Conservation (phyloP, 345 rosid species). For the Dipteronia sinensis region DNA sequence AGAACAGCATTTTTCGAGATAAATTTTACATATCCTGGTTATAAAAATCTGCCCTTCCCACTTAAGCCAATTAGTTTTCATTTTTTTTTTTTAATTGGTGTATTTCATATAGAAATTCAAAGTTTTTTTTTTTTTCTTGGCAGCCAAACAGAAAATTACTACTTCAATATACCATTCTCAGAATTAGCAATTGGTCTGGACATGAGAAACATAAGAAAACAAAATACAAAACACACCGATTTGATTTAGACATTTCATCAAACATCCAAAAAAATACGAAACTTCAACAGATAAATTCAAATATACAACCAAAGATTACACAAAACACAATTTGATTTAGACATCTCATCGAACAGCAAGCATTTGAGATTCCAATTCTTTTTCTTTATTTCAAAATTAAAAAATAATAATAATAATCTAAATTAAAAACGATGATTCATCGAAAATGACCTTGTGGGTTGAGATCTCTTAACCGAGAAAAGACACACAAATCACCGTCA, state of each 20-base stretch:
- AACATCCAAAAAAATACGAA: slow-evolving; percentile 25
- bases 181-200: slow-evolving; percentile 12
- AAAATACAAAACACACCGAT: slow-evolving; percentile 1
- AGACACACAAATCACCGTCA: slow-evolving; percentile 29
- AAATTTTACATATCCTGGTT: background rate
- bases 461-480: slow-evolving; percentile 52
- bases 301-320: background rate
- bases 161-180: background rate
- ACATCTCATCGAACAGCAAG: slow-evolving; percentile 27
- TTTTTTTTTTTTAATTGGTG: no score
- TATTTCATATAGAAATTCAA: background rate
- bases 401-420: background rate
- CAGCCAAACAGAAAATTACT: slow-evolving; percentile 12
- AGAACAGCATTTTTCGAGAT: background rate
- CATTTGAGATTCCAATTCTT: slow-evolving; percentile 9
- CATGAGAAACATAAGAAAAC: slow-evolving; percentile 4
- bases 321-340: slow-evolving; percentile 22
- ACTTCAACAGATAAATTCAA: background rate
- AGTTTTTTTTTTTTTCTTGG: background rate
- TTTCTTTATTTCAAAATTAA: background rate
- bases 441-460: slow-evolving; percentile 44
- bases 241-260: slow-evolving; percentile 46
- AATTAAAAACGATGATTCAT: background rate
- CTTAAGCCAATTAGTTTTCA: background rate
- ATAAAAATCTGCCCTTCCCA: background rate